Base-by-base conservation (phyloP, 2,329 filamentous ascomycete genomes). In the Fusarium albosuccineum region DNA sequence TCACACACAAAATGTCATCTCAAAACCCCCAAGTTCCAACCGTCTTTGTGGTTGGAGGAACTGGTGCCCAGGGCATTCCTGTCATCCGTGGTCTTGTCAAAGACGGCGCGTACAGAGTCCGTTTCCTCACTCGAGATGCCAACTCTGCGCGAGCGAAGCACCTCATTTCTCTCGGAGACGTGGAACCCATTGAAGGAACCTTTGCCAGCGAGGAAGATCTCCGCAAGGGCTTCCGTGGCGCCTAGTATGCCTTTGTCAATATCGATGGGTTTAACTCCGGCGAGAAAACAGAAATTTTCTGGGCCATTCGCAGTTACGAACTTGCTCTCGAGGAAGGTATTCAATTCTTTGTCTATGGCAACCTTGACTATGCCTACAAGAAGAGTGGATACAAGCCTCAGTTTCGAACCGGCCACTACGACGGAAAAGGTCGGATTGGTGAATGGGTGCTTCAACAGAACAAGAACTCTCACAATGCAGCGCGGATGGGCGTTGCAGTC, bases 361-460 rank as follows among this genome's bases (percentile, higher is more conserved):
- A 82, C 48, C 74, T 87, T 10, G 85, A 86, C 62, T 86, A 81
- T 57, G 77, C 67, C 0, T 79, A 80, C 39, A 85, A 85, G 75
- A 82, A 83, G 67, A 74, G 77, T 27, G 82, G 80, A 0, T 87
- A 82, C 64, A 75, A 83, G 22, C 77, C 81, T 0, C 77, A 80
- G 40, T 82, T 82, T 56, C 79, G 82, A 9, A 72, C 73, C 2
- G 85, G 84, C 0, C 85, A 87, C 72, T 85, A 84, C 48, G 83
- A 82, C 60, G 78, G 74, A 5, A 83, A 84, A 68, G 82, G 83
- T 3, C 71, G 82, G 10, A 66, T 84, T 7, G 80, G 75, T 1
- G 77, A 83, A 60, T 83, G 79, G 79, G 78, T 84, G n/a, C 67
- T 82, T 7, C 70, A 73, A 17, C 82, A 84, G 69, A 59, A 26